These are phyloP conservation scores for Ceratocystis eucalypticola DNA, from an alignment of 2,329 filamentous ascomycete species.

Conservation along the genomic window DNA sequence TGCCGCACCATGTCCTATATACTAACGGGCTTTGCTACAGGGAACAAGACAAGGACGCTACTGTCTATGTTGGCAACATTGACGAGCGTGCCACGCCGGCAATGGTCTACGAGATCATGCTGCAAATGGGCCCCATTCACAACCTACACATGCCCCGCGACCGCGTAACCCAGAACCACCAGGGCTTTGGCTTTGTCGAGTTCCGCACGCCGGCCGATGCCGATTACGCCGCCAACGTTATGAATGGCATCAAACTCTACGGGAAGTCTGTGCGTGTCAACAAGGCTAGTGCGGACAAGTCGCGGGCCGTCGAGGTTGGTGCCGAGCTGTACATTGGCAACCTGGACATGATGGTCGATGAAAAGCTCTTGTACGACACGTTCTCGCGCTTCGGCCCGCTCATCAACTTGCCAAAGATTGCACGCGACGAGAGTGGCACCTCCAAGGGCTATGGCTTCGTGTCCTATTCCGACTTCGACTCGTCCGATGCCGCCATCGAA, in stretches of 20 bases:
- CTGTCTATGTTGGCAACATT: conserved; percentile 95
- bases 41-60: conserved; percentile 97
- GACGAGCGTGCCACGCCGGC: conserved; percentile 89
- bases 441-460: conserved; percentile 96
- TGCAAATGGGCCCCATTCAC: conserved; percentile 91
- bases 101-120: conserved; percentile 94
- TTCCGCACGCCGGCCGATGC: conserved; percentile 92
- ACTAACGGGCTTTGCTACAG: conserved; percentile 30
- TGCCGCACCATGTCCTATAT: neutral
- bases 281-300: conserved; percentile 76
- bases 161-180: conserved; percentile 89
- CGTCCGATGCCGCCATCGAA: conserved; percentile 76
- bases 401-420: conserved; percentile 75
- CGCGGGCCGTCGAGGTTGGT: conserved; percentile 69
- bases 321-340: conserved; percentile 96
- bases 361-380: conserved; percentile 87
- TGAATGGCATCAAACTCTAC: conserved; percentile 89
- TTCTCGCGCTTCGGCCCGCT: conserved; percentile 86
- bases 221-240: conserved; percentile 89
- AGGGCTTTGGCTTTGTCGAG: conserved; percentile 98
- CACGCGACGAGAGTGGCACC: conserved; percentile 73
- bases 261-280: conserved; percentile 95
- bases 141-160: conserved; percentile 98
- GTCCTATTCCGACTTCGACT: conserved; percentile 83
- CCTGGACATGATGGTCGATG: conserved; percentile 84